phyloP scores from a whole-genome alignment of 306 rosid species.

The Acmispon strigosus region DNA sequence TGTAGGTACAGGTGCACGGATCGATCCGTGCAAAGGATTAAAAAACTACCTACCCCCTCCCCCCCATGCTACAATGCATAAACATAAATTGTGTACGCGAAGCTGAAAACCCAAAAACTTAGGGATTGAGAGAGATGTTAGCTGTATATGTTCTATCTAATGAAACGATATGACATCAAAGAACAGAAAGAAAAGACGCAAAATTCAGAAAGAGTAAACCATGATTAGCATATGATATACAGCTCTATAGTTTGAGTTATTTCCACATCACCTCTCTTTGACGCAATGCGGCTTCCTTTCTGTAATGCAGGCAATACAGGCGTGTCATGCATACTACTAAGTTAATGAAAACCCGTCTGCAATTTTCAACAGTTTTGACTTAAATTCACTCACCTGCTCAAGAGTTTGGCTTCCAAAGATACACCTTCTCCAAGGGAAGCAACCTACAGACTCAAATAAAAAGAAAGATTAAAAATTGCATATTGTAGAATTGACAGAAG shows the following conservation, averaged over 20 bases:
- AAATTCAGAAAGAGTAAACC: no score
- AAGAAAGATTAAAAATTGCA: conserved; percentile 15
- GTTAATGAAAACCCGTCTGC: conserved; percentile 15
- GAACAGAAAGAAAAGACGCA: no score
- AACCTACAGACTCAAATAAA: conserved; percentile 50
- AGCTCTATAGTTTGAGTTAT: conserved; percentile 18
- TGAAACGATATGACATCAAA: no score
- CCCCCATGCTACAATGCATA: no score
- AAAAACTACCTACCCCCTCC: no score
- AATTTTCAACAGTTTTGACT: conserved; percentile 25
- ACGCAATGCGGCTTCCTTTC: conserved; percentile 89
- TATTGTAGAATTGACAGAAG: conserved; percentile 1
- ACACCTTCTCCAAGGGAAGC: conserved; percentile 91
- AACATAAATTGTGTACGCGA: no score
- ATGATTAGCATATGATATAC: not conserved
- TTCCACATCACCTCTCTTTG: conserved; percentile 72
- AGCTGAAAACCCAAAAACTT: no score
- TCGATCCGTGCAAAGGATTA: no score
- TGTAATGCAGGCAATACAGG: conserved; percentile 32
- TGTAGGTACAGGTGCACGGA: no score
- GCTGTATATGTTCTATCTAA: no score
- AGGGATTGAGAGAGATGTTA: no score
- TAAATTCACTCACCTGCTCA: conserved; percentile 79
- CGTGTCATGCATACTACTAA: conserved; percentile 18
- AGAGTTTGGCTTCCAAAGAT: conserved; percentile 96